Evolutionary conservation across 176 grass and related monocot genomes (phyloP), one percentile per base, ranked within the genome.

Genomic region (Areca catechu): DNA sequence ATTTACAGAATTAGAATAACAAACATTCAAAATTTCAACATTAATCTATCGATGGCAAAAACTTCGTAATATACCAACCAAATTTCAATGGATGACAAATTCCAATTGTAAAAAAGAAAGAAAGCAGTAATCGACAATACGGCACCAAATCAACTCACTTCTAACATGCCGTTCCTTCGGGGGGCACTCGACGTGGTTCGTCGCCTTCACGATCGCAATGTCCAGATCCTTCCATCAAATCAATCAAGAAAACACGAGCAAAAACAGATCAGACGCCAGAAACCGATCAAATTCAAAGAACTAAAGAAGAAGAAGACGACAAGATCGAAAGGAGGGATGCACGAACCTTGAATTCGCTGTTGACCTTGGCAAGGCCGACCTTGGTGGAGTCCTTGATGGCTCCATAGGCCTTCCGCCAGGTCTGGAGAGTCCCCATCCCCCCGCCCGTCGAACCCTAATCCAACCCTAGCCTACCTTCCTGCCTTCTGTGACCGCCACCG

Each of bases 331-430:
- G 24, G 51, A 19, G 4, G n/a, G 4, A 4, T 3, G 34, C 34
- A 9, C 1, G 61, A 7, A 97, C 93, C 93, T 97, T 97, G 76
- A 74, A 97, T 75, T 97, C 87, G 75, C 87, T 88, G 71, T 91
- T 97, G 69, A 97, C 76, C 65, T 97, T 97, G 57, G 93, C 93
- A 58, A 97, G 93, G 72, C 93, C 86, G 51, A 97, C 87, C 74
- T 82, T 91, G 75, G 93, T 97, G 83, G 93, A 88, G 59, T 97
- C 93, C 78, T 97, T 97, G 66, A 97, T 76, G 37, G 87, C 87
- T 85, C 87, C 87, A 61, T 88, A 88, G 80, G 86, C 92, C 80
- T 90, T 90, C 54, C 92, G 92, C 92, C 86, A 96, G 71, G 82
- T 82, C 65, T 72, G 73, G 34, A 43, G 34, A 16, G 71, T 66